These are phyloP conservation scores for Rhizopus sp. DNA, from an alignment of 371 early-diverging fungal species.

Conservation along the genomic window DNA sequence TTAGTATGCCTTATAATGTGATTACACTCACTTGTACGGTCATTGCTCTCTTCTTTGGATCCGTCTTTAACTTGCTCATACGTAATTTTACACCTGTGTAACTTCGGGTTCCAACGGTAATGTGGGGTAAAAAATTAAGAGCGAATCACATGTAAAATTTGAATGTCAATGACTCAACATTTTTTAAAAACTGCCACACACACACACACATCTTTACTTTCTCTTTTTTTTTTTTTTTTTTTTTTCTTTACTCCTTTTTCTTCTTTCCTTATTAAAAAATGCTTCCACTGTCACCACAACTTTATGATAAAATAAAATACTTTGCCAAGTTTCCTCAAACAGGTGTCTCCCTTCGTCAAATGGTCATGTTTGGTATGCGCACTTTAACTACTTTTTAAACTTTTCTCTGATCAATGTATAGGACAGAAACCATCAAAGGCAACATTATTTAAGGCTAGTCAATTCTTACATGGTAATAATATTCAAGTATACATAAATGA, in stretches of 20 bases:
- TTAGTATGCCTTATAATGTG: slow-evolving; percentile 98
- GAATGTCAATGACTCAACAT: not conserved
- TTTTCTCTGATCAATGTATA: slow-evolving; percentile 22
- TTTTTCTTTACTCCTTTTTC: slow-evolving; percentile 10
- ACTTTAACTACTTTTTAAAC: not conserved
- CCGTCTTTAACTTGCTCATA: slow-evolving; percentile 83
- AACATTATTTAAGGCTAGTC: slow-evolving; percentile 86
- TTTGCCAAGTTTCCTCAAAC: slow-evolving; percentile 88
- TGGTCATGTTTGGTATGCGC: slow-evolving; percentile 38
- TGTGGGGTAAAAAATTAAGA: slow-evolving; percentile 2
- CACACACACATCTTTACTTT: not conserved
- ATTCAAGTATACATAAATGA: not conserved
- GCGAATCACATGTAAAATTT: slow-evolving; percentile 1
- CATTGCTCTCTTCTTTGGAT: slow-evolving; percentile 94
- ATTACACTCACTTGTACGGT: slow-evolving; percentile 95
- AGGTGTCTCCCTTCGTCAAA: slow-evolving; percentile 91
- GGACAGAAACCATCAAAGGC: slow-evolving; percentile 83
- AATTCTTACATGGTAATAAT: slow-evolving; percentile 77
- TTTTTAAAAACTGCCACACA: not conserved
- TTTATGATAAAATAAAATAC: slow-evolving; percentile 72
- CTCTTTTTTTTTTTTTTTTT: slow-evolving; percentile 3
- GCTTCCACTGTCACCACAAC: slow-evolving; percentile 62
- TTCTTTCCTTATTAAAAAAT: slow-evolving; percentile 22
- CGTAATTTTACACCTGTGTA: slow-evolving; percentile 53
- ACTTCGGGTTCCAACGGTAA: slow-evolving; percentile 4